phyloP scores from a whole-genome alignment of 148 eudicot species.

The Mesembryanthemum crystallinum region DNA sequence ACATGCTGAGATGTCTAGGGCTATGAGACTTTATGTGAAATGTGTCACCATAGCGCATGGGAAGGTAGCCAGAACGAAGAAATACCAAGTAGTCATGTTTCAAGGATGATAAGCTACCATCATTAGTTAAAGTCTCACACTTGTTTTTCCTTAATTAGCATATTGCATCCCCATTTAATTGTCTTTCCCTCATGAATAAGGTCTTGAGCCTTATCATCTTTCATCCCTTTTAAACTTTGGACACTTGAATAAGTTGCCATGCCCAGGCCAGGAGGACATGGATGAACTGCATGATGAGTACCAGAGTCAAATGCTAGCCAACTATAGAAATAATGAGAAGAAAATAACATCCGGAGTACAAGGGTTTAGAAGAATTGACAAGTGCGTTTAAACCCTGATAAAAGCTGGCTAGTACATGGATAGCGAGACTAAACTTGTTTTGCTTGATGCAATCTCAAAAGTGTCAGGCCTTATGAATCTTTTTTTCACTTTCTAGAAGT shows the following conservation, averaged over 20 bases:
- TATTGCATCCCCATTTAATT: neutral
- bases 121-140: no score
- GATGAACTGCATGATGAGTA: neutral
- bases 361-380: neutral
- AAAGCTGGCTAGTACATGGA: neutral
- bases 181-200: neutral
- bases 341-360: neutral
- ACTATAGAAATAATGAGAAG: neutral
- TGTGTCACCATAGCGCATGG: neutral
- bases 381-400: neutral
- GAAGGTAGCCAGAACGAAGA: neutral
- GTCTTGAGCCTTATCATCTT: neutral
- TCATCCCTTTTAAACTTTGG: neutral
- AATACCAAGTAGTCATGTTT: neutral
- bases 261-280: neutral
- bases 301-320: neutral
- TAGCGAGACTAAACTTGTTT: neutral
- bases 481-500: neutral
- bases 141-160: neutral
- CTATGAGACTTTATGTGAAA: neutral
- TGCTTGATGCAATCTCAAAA: neutral
- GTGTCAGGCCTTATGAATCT: neutral
- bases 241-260: neutral
- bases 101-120: neutral
- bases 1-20: neutral